Conservation (phyloP, 192 early-diverging fungal genomes). For the Entophlyctis helioformis region DNA sequence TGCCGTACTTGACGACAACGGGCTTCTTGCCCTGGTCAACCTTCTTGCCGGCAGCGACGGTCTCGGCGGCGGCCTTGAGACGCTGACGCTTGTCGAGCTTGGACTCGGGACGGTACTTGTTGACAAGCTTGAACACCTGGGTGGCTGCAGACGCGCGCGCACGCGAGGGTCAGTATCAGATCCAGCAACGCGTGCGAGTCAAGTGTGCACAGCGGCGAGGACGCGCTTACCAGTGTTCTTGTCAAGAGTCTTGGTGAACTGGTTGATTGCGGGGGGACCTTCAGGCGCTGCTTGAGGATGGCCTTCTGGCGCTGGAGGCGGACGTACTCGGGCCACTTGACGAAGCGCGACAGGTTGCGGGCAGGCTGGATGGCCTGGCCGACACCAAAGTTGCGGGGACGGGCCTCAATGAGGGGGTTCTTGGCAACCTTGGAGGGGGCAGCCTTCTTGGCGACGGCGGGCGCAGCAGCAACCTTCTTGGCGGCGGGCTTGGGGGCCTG, state of each 20-base stretch:
- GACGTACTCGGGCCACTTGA: slow-evolving; percentile 99
- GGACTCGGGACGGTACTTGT: slow-evolving; percentile 99
- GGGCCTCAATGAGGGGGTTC: slow-evolving; percentile 93
- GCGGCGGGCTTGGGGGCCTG: slow-evolving; percentile 24
- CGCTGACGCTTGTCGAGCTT: slow-evolving; percentile 92
- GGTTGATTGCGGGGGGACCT: slow-evolving; percentile 99
- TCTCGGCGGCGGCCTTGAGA: slow-evolving; percentile 74
- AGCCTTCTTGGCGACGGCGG: slow-evolving; percentile 55
- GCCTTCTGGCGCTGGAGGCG: slow-evolving; percentile 97
- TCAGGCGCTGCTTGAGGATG: slow-evolving; percentile 94
- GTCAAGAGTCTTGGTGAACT: slow-evolving; percentile 96
- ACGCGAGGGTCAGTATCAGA: too few relatives aligned
- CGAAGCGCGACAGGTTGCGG: slow-evolving; percentile 90
- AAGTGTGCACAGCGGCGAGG: too few relatives aligned
- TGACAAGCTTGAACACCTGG: slow-evolving; percentile 93
- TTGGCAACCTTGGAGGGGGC: slow-evolving; percentile 34
- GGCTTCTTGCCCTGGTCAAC: slow-evolving; percentile 86
- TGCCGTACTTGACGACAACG: slow-evolving; percentile 94
- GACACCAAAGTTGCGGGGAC: slow-evolving; percentile 88
- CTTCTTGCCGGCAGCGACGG: slow-evolving; percentile 81
- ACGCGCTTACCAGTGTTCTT: slow-evolving; percentile 70
- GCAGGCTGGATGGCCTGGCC: slow-evolving; percentile 94
- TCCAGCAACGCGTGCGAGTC: too few relatives aligned
- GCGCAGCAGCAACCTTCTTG: slow-evolving; percentile 84
- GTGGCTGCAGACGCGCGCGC: slow-evolving; percentile 44